Percentiles rank a stretch among this genome's conserved stretches.
Evolutionary conservation across 176 grass and related monocot species (phyloP).

Genomic region (Triticum urartu): DNA sequence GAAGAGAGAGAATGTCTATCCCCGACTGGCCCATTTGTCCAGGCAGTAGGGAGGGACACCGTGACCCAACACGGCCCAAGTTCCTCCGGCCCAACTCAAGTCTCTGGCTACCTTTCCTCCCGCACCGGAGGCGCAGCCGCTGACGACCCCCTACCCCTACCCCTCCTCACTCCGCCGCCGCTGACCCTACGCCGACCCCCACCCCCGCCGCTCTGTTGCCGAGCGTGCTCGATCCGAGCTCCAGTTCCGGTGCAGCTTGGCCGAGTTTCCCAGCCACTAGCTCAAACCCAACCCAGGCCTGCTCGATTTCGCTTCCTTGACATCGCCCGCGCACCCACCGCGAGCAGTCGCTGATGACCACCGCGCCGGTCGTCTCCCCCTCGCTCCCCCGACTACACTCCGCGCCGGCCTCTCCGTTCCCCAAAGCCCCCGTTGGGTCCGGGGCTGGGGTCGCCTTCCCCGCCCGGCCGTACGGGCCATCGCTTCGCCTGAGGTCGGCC

Average conservation of each 20-base stretch:
- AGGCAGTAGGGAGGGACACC: background rate
- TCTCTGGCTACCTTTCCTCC: background rate
- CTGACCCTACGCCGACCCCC: background rate
- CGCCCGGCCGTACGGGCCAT: background rate
- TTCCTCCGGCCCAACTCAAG: background rate
- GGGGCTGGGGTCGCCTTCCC: background rate
- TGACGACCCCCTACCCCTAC: background rate
- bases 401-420: background rate
- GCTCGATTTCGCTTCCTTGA: background rate
- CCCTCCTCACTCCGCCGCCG: background rate
- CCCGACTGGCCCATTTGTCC: too few relatives aligned
- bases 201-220: background rate
- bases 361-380: background rate
- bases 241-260: background rate
- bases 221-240: background rate
- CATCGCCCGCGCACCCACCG: background rate
- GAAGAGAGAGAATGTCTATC: too few relatives aligned
- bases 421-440: background rate
- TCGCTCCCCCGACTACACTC: background rate
- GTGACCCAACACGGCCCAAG: background rate
- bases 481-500: background rate
- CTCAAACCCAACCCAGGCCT: background rate
- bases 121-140: background rate
- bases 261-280: background rate
- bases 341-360: conserved; percentile 26